Conservation (phyloP, 2,329 filamentous ascomycete species). For the Lizonia empirigonia region DNA sequence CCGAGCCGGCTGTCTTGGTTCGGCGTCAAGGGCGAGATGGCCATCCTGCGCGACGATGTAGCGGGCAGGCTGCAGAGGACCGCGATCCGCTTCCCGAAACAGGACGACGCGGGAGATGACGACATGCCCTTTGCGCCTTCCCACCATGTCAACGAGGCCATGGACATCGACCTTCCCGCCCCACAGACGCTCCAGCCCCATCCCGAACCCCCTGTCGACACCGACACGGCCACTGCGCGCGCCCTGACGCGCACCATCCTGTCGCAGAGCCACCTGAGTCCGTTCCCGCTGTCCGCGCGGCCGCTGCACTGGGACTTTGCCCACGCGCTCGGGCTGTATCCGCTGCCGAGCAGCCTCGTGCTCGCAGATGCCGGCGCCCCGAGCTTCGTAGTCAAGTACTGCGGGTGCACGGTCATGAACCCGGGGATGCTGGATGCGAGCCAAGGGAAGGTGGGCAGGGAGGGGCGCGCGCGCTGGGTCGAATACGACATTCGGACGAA, state of each 20-base stretch:
- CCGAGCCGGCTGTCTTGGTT: conserved; percentile 83
- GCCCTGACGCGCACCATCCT: conserved; percentile 89
- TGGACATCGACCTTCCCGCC: conserved; percentile 54
- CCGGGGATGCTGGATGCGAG: conserved; percentile 72
- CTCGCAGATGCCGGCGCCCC: conserved; percentile 82
- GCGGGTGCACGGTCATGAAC: conserved; percentile 95
- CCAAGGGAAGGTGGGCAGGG: conserved; percentile 66
- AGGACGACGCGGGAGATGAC: background rate
- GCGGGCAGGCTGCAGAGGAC: conserved; percentile 77
- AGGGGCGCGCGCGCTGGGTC: conserved; percentile 75
- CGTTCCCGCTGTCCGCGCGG: conserved; percentile 78
- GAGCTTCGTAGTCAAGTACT: conserved; percentile 87
- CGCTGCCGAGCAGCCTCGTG: conserved; percentile 81
- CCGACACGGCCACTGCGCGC: conserved; percentile 61
- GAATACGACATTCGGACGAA: conserved; percentile 68
- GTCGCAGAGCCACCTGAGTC: conserved; percentile 86
- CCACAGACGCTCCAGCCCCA: conserved; percentile 22
- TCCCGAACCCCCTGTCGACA: conserved; percentile 26
- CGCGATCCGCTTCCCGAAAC: conserved; percentile 70
- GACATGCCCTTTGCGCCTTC: conserved; percentile 39
- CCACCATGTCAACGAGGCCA: conserved; percentile 47
- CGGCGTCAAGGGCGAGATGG: conserved; percentile 84
- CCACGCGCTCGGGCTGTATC: conserved; percentile 78
- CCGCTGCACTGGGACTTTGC: conserved; percentile 92
- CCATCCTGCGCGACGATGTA: conserved; percentile 86